These are phyloP conservation scores for Artemisia princeps DNA, from an alignment of 140 eudicot species.

Conservation along the genomic window DNA sequence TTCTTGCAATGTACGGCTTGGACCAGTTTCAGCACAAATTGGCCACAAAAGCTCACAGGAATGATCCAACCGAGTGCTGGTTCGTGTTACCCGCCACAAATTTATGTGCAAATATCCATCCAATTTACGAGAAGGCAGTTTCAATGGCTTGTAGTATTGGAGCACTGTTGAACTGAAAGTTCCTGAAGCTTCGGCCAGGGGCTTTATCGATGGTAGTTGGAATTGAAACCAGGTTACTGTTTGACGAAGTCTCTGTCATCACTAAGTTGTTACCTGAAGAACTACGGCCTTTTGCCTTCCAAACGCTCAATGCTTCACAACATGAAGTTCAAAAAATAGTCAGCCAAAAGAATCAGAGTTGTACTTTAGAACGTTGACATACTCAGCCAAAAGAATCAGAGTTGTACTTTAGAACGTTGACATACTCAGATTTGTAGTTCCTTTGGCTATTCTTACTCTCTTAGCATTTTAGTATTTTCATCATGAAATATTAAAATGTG, in stretches of 20 bases:
- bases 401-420: too few species aligned
- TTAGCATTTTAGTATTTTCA: background rate
- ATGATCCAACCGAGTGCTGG: too few species aligned
- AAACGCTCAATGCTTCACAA: conserved; percentile 55
- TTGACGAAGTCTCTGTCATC: conserved; percentile 41
- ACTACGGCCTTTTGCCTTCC: conserved; percentile 65
- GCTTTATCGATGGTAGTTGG: conserved; percentile 15
- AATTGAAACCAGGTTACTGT: conserved; percentile 31
- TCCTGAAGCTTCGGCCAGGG: conserved; percentile 68
- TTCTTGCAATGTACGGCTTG: background rate
- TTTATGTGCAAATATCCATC: conserved; percentile 27
- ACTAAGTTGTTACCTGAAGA: conserved; percentile 58
- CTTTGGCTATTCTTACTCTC: background rate
- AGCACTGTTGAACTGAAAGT: conserved; percentile 53
- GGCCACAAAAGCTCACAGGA: background rate
- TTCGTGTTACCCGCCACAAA: background rate
- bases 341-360: background rate
- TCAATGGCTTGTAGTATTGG: conserved; percentile 63
- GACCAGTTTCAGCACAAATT: background rate
- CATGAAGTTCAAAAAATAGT: background rate
- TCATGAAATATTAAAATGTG: background rate
- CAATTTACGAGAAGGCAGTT: conserved; percentile 33
- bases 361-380: background rate
- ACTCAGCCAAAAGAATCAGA: background rate
- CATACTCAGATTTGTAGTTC: background rate